These are phyloP conservation scores for Fusarium sp. DNA, from an alignment of 2,329 filamentous ascomycete genomes.

Conservation along the genomic window DNA sequence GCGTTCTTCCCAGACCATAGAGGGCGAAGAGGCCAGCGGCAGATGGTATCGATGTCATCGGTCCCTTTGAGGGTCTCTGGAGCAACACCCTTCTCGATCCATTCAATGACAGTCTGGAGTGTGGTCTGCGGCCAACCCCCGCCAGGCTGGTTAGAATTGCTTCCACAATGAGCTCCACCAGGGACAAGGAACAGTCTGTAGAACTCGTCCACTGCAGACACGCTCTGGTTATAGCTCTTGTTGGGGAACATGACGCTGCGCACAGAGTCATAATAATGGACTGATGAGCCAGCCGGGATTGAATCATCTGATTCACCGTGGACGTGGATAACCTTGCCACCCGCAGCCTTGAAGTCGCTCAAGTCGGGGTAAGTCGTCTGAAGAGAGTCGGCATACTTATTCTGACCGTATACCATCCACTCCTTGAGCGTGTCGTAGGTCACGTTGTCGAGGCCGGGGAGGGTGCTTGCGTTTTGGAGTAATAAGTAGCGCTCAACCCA, in stretches of 20 bases:
- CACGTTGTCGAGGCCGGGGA: constrained; percentile 61
- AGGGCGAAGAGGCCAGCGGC: constrained; percentile 55
- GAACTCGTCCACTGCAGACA: constrained; percentile 63
- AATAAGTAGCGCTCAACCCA: constrained; percentile 61
- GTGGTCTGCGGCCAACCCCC: constrained; percentile 69
- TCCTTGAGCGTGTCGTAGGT: constrained; percentile 70
- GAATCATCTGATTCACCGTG: constrained; percentile 70
- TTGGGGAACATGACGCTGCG: constrained; percentile 59
- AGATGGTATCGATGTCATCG: constrained; percentile 53
- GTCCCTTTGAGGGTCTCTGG: constrained; percentile 47
- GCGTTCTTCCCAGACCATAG: constrained; percentile 21
- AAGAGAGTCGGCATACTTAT: constrained; percentile 64
- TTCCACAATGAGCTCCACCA: constrained; percentile 66
- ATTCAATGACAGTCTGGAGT: constrained; percentile 79
- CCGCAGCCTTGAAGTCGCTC: constrained; percentile 62
- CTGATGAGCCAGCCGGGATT: constrained; percentile 67
- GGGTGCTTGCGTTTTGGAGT: constrained; percentile 58
- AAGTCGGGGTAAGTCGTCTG: constrained; percentile 70
- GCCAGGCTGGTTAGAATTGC: constrained; percentile 60
- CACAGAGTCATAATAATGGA: constrained; percentile 70
- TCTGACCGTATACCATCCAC: constrained; percentile 67
- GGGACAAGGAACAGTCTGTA: constrained; percentile 70
- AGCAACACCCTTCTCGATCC: constrained; percentile 69
- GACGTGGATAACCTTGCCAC: constrained; percentile 71
- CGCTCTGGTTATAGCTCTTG: constrained; percentile 53